Percentiles rank a stretch among this genome's conserved stretches.
Conservation (phyloP, 2,329 filamentous ascomycete genomes). For the Davidsoniella neocaledoniae region DNA sequence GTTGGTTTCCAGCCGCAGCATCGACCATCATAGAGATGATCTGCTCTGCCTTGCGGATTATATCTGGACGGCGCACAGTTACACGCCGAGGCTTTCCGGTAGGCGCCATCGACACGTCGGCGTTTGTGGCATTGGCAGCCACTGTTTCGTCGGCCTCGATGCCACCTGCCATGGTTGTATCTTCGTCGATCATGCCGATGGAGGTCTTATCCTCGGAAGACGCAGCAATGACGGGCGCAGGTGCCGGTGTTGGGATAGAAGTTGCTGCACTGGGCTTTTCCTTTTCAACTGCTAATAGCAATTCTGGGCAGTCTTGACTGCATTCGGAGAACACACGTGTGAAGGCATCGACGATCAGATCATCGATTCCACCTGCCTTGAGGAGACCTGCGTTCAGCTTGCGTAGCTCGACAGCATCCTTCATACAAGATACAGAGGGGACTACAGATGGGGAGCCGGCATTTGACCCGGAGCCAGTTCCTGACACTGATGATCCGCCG, state of each 20-base stretch:
- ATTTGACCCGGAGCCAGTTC: background rate
- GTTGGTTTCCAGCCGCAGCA: background rate
- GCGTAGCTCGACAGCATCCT: slow-evolving; percentile 41
- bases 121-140: background rate
- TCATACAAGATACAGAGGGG: slow-evolving; percentile 35
- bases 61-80: slow-evolving; percentile 37
- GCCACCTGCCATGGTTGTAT: slow-evolving; percentile 16
- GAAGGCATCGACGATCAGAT: slow-evolving; percentile 85
- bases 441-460: background rate
- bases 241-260: background rate
- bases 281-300: slow-evolving; percentile 12
- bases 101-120: background rate
- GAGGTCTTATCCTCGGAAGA: slow-evolving; percentile 10
- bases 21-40: slow-evolving; percentile 22
- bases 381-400: slow-evolving; percentile 74
- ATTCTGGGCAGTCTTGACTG: slow-evolving; percentile 4
- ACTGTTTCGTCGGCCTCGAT: slow-evolving; percentile 15
- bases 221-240: background rate
- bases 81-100: slow-evolving; percentile 22
- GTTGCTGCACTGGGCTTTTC: slow-evolving; percentile 19
- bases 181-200: background rate
- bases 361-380: slow-evolving; percentile 74
- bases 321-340: slow-evolving; percentile 23
- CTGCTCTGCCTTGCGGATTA: slow-evolving; percentile 45
- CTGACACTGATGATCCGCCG: background rate